Percentiles rank a stretch among this genome's conserved stretches.
These are phyloP conservation scores for Allium fistulosum DNA, from an alignment of 106 monocot genomes.

Conservation along the genomic window DNA sequence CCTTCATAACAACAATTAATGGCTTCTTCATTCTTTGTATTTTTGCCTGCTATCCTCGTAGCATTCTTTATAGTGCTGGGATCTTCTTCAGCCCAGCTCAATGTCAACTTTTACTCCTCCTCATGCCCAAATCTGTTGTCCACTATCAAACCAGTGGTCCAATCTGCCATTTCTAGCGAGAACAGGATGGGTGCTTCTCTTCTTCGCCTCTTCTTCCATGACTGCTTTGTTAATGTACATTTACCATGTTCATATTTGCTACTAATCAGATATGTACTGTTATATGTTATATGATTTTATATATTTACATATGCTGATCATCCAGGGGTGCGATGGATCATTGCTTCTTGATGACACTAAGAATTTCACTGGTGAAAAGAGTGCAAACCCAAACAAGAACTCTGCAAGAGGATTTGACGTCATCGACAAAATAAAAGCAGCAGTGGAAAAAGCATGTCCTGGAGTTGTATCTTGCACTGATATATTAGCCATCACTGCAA, in stretches of 20 bases:
- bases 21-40: conserved; percentile 14
- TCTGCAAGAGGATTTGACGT: conserved; percentile 66
- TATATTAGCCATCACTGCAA: conserved; percentile 50
- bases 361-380: conserved; percentile 78
- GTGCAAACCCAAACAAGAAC: conserved; percentile 38
- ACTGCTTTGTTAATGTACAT: conserved; percentile 60
- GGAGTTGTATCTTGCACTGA: conserved; percentile 72
- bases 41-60: background rate
- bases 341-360: conserved; percentile 62
- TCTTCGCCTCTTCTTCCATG: conserved; percentile 61
- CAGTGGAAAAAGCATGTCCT: conserved; percentile 53
- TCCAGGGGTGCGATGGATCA: conserved; percentile 71
- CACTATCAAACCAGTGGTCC: conserved; percentile 31
- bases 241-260: conserved; percentile 24
- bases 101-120: conserved; percentile 30
- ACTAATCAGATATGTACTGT: no score
- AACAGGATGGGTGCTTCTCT: conserved; percentile 44
- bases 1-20: conserved; percentile 3
- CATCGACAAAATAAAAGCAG: conserved; percentile 51
- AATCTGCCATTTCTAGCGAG: conserved; percentile 43
- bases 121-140: conserved; percentile 36
- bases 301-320: background rate
- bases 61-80: conserved; percentile 10
- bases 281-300: background rate
- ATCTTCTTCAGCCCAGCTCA: conserved; percentile 31